Conservation (phyloP, 306 rosid genomes). For the Comarum palustre region DNA sequence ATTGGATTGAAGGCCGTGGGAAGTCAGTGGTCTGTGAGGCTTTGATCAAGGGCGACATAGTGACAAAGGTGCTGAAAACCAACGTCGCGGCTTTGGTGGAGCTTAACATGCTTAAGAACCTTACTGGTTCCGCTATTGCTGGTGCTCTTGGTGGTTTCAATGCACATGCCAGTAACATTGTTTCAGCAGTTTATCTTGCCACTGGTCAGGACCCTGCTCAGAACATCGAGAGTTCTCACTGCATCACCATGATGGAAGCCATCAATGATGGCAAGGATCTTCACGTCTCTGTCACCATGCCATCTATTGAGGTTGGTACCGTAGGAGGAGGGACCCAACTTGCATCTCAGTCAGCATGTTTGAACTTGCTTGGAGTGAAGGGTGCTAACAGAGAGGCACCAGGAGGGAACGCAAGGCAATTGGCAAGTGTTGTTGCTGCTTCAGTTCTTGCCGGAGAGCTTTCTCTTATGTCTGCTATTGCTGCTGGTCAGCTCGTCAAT, state of each 20-base stretch:
- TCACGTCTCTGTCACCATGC: constrained; percentile 90
- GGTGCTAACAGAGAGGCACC: constrained; percentile 79
- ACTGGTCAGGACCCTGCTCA: constrained; percentile 99
- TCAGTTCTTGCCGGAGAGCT: constrained; percentile 92
- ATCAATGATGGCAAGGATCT: constrained; percentile 75
- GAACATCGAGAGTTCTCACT: constrained; percentile 86
- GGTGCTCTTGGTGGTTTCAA: constrained; percentile 97
- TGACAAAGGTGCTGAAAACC: constrained; percentile 76
- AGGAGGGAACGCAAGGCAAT: constrained; percentile 64
- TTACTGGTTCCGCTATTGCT: constrained; percentile 81
- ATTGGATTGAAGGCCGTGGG: constrained; percentile 95
- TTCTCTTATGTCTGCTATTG: constrained; percentile 86
- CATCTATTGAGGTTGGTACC: constrained; percentile 91
- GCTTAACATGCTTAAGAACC: constrained; percentile 93
- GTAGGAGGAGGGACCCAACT: constrained; percentile 99
- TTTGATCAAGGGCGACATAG: constrained; percentile 65
- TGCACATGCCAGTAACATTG: constrained; percentile 91
- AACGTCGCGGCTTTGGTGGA: constrained; percentile 67
- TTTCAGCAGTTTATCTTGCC: constrained; percentile 73
- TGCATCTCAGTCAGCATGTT: constrained; percentile 88
- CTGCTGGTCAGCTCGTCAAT: constrained; percentile 84
- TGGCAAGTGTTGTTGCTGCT: constrained; percentile 78
- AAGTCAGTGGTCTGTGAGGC: constrained; percentile 89
- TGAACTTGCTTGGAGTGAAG: constrained; percentile 80
- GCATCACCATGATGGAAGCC: constrained; percentile 91